Percentiles rank a stretch among this genome's conserved stretches.
Conservation (phyloP, 805 yeast genomes). For the Metschnikowia picachoensis region DNA sequence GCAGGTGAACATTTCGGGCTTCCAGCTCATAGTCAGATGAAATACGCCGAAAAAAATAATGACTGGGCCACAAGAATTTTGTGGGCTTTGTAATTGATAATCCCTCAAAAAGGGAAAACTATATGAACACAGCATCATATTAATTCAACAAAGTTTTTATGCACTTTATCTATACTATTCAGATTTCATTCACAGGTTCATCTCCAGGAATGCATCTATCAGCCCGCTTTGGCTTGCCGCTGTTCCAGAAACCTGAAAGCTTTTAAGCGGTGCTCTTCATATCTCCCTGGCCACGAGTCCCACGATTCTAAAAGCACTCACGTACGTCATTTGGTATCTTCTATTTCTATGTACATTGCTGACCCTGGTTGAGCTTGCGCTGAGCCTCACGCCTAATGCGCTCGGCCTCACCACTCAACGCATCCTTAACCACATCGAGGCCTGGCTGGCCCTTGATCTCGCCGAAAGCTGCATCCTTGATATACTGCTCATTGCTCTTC, state of each 20-base stretch:
- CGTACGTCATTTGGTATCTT: neutral
- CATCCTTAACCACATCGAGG: slow-evolving; percentile 33
- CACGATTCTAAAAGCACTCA: neutral
- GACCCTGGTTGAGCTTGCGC: slow-evolving; percentile 24
- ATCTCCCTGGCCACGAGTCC: neutral
- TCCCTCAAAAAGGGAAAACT: no score
- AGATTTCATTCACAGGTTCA: no score
- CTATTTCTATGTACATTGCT: slow-evolving; percentile 12
- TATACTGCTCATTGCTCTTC: slow-evolving; percentile 29
- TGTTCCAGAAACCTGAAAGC: neutral
- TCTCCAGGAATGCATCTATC: no score
- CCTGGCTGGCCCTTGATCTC: slow-evolving; percentile 42
- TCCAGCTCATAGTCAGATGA: no score
- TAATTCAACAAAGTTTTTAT: no score
- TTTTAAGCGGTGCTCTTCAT: neutral
- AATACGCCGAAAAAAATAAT: no score
- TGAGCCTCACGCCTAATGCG: slow-evolving; percentile 36
- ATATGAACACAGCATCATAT: no score
- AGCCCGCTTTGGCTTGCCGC: no score
- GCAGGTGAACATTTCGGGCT: no score
- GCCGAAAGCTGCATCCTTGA: slow-evolving; percentile 37
- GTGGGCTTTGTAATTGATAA: no score
- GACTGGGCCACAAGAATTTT: no score
- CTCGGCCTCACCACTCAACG: slow-evolving; percentile 39
- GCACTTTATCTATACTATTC: no score